These are phyloP conservation scores for Tetraselmis striata DNA, from an alignment of 139 green algal genomes.

Conservation along the genomic window DNA sequence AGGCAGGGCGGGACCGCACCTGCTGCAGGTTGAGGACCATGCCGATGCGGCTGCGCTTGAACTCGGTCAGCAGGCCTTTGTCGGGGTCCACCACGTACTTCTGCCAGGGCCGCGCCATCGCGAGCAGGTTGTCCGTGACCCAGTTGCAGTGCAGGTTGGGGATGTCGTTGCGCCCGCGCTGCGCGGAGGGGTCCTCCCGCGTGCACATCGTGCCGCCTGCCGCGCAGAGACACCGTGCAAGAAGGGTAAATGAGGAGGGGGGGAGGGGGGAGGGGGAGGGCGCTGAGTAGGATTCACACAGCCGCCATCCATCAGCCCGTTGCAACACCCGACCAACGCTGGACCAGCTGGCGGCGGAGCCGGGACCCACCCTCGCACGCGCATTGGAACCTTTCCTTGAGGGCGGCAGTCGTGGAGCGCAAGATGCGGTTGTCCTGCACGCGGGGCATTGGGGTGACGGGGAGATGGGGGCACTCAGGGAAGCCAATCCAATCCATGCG, in stretches of 20 bases:
- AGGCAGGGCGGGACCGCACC: constrained; percentile 8
- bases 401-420: not conserved
- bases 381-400: not conserved
- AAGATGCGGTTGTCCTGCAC: not conserved
- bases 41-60: constrained; percentile 39
- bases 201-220: constrained; percentile 35
- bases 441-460: not conserved
- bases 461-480: too few species aligned
- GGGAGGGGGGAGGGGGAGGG: too few species aligned
- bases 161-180: constrained; percentile 40
- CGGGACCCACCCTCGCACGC: not conserved
- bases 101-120: constrained; percentile 63
- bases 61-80: constrained; percentile 28
- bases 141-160: constrained; percentile 58
- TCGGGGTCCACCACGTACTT: constrained; percentile 28
- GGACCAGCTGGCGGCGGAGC: too few species aligned
- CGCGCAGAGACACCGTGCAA: too few species aligned
- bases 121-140: constrained; percentile 51
- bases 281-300: too few species aligned
- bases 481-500: too few species aligned
- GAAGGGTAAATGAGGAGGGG: too few species aligned
- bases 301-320: too few species aligned
- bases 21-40: constrained; percentile 71
- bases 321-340: too few species aligned
- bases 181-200: constrained; percentile 35